phyloP scores from a whole-genome alignment of 768 basidiomycete genomes.

The Floccularia luteovirens region DNA sequence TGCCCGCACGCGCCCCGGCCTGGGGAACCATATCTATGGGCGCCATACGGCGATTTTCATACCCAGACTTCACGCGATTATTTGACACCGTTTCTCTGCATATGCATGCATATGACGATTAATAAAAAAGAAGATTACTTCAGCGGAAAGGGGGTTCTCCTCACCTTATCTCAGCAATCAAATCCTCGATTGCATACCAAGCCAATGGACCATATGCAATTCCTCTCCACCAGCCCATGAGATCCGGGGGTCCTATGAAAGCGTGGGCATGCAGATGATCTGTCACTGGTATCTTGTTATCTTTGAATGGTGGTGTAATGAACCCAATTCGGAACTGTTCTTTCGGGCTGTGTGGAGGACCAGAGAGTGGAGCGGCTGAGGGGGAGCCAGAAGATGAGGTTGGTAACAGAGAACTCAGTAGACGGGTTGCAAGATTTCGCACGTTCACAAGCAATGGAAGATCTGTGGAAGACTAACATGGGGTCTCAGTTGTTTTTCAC shows the following conservation, averaged over 20 bases:
- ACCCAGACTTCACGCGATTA: conserved; percentile 78
- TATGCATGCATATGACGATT: conserved; percentile 5
- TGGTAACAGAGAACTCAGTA: conserved; percentile 41
- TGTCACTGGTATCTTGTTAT: conserved; percentile 71
- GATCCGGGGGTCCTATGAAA: conserved; percentile 56
- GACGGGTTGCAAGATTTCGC: conserved; percentile 46
- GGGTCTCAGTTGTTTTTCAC: background rate
- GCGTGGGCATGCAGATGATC: conserved; percentile 78
- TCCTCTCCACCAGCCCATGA: conserved; percentile 66
- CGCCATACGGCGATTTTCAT: conserved; percentile 44
- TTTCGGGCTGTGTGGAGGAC: conserved; percentile 22
- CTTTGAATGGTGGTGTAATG: conserved; percentile 72
- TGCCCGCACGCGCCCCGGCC: conserved; percentile 62
- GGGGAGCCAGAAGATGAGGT: conserved; percentile 27
- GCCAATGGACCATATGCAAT: conserved; percentile 61
- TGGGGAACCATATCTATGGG: conserved; percentile 71
- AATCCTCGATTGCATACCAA: conserved; percentile 72
- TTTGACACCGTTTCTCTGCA: conserved; percentile 75
- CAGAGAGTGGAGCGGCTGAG: conserved; percentile 21
- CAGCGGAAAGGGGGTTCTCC: conserved; percentile 11
- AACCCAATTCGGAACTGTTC: conserved; percentile 60
- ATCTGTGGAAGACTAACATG: conserved; percentile 60
- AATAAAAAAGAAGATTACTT: conserved; percentile 2
- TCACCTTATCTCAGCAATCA: conserved; percentile 78
- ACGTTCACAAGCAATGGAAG: conserved; percentile 63